Conservation (phyloP, 192 early-diverging fungal genomes). For the Umbelopsis vinacea region DNA sequence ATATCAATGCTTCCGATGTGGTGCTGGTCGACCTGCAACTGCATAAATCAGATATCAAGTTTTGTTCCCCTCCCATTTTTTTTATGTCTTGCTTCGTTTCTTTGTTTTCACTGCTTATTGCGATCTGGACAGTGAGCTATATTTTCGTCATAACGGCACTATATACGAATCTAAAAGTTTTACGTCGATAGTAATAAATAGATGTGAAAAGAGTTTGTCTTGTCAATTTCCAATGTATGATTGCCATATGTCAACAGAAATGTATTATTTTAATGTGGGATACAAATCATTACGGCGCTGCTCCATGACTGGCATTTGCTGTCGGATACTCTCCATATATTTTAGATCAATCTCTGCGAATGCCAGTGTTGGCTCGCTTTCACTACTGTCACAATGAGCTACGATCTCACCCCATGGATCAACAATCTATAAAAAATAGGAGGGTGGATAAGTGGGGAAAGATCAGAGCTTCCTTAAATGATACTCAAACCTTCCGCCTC, state of each 20-base stretch:
- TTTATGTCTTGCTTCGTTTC: background rate
- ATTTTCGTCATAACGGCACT: too few species aligned
- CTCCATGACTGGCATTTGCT: constrained; percentile 74
- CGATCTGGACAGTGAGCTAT: too few species aligned
- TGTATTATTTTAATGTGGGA: background rate
- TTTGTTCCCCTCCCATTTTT: constrained; percentile 17
- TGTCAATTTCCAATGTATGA: too few species aligned
- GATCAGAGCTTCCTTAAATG: too few species aligned
- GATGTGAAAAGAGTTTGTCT: too few species aligned
- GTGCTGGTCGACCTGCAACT: constrained; percentile 48
- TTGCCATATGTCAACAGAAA: background rate
- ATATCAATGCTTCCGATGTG: constrained; percentile 64
- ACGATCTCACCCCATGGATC: constrained; percentile 84
- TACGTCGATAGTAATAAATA: background rate
- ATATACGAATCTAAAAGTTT: too few species aligned
- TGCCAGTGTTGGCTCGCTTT: constrained; percentile 58
- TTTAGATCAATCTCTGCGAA: constrained; percentile 70
- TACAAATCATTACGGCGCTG: constrained; percentile 73
- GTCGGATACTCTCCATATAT: constrained; percentile 59
- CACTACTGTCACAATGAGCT: constrained; percentile 61
- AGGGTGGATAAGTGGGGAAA: too few species aligned
- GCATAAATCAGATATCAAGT: constrained; percentile 11
- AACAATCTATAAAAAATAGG: constrained; percentile 59
- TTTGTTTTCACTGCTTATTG: too few species aligned
- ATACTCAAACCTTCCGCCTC: background rate